These are phyloP conservation scores for Camptophora hylomeconis DNA, from an alignment of 2,329 filamentous ascomycete genomes.

Conservation along the genomic window DNA sequence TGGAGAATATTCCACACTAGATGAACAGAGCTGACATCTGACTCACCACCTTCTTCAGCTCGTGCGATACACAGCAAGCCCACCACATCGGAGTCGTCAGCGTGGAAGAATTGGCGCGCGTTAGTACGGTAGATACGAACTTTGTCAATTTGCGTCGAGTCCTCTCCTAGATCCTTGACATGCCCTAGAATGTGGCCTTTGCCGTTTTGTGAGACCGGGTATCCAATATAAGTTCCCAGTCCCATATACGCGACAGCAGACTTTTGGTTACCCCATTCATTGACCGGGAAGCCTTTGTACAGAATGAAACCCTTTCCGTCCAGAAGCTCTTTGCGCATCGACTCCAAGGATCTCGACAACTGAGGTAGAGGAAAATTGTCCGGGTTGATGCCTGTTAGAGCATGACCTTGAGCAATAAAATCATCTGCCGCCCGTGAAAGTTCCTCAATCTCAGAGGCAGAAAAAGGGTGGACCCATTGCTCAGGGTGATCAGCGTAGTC, in stretches of 20 bases:
- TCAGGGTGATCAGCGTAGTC: slow-evolving; percentile 52
- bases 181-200: slow-evolving; percentile 77
- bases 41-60: slow-evolving; percentile 71
- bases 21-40: slow-evolving; percentile 66
- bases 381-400: slow-evolving; percentile 58
- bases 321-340: slow-evolving; percentile 53
- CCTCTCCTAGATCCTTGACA: slow-evolving; percentile 78
- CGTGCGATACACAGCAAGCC: slow-evolving; percentile 70
- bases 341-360: slow-evolving; percentile 39
- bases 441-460: slow-evolving; percentile 52
- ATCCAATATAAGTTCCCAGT: slow-evolving; percentile 70
- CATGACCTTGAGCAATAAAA: slow-evolving; percentile 52
- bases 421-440: slow-evolving; percentile 53
- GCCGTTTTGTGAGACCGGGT: slow-evolving; percentile 78
- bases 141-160: slow-evolving; percentile 66
- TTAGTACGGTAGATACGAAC: slow-evolving; percentile 86
- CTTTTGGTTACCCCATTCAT: slow-evolving; percentile 64
- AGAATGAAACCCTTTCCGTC: slow-evolving; percentile 83
- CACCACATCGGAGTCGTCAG: slow-evolving; percentile 71
- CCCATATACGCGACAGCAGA: slow-evolving; percentile 85
- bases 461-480: slow-evolving; percentile 61
- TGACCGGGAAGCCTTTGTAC: slow-evolving; percentile 72
- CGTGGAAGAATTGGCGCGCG: slow-evolving; percentile 73
- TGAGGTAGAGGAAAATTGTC: slow-evolving; percentile 49
- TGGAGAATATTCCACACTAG: slow-evolving; percentile 72